These are phyloP conservation scores for Aphanomyces astaci DNA, from an alignment of 352 stramenopile species.

Conservation along the genomic window DNA sequence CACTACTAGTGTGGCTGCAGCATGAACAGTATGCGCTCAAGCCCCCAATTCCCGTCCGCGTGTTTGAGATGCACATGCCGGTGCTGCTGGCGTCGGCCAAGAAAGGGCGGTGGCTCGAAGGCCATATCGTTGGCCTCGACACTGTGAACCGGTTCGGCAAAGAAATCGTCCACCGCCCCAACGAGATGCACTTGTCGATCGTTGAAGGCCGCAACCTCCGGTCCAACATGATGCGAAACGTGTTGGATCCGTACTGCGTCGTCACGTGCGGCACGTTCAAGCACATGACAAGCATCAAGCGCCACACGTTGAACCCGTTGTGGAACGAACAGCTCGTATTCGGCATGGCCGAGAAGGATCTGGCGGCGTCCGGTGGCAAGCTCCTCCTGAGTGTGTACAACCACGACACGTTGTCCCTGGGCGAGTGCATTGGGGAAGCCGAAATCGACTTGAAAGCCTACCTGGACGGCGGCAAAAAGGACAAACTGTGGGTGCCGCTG, in stretches of 20 bases:
- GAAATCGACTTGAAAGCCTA: slow-evolving; percentile 44
- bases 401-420: slow-evolving; percentile 43
- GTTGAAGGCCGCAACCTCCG: slow-evolving; percentile 45
- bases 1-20: slow-evolving; percentile 36
- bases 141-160: slow-evolving; percentile 37
- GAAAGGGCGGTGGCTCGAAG: slow-evolving; percentile 45
- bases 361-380: slow-evolving; percentile 6
- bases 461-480: slow-evolving; percentile 24
- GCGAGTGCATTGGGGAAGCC: slow-evolving; percentile 43
- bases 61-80: slow-evolving; percentile 43
- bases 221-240: slow-evolving; percentile 28
- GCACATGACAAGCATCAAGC: slow-evolving; percentile 40
- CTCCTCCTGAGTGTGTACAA: slow-evolving; percentile 47
- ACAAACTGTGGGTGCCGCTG: slow-evolving; percentile 25
- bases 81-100: slow-evolving; percentile 44
- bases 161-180: slow-evolving; percentile 30
- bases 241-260: slow-evolving; percentile 49
- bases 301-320: slow-evolving; percentile 31
- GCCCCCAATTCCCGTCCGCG: slow-evolving; percentile 38
- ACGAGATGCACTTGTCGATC: slow-evolving; percentile 49
- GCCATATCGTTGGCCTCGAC: slow-evolving; percentile 35
- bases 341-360: slow-evolving; percentile 27
- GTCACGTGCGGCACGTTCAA: slow-evolving; percentile 29
- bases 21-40: slow-evolving; percentile 41
- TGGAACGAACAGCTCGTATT: slow-evolving; percentile 35